phyloP scores from a whole-genome alignment of 495 filamentous ascomycete genomes.

The Aspergillus asperescens region DNA sequence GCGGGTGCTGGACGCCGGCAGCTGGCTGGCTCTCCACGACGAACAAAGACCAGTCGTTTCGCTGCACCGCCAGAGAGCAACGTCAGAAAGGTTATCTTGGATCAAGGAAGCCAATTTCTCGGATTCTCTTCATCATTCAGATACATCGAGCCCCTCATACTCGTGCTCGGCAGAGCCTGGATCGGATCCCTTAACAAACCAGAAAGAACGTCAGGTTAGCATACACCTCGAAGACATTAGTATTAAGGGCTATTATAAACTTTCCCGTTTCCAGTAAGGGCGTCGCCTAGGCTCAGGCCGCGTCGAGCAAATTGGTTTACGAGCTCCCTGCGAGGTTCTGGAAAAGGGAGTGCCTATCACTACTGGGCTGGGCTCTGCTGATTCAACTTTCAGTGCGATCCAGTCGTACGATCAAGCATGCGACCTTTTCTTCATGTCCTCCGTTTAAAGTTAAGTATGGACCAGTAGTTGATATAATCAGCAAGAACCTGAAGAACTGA shows the following conservation, averaged over 20 bases:
- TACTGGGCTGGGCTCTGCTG: neutral
- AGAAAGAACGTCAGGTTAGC: no score
- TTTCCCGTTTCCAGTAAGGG: conserved; percentile 26
- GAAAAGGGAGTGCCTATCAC: conserved; percentile 10
- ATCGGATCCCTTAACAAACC: neutral
- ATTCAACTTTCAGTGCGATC: conserved; percentile 1
- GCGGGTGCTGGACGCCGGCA: conserved; percentile 20
- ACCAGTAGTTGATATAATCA: conserved; percentile 1
- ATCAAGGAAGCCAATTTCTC: neutral
- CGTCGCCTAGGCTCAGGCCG: conserved; percentile 19
- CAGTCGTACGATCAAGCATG: conserved; percentile 3
- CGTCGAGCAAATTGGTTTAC: conserved; percentile 11
- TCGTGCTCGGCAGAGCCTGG: neutral
- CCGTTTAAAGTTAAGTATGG: neutral
- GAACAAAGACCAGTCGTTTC: conserved; percentile 19
- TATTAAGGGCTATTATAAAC: conserved; percentile 11
- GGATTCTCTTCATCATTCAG: neutral
- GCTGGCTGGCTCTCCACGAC: conserved; percentile 5
- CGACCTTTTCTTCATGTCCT: neutral
- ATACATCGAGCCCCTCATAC: neutral
- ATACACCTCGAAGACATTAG: no score
- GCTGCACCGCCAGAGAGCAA: conserved; percentile 9
- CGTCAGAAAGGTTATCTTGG: conserved; percentile 13
- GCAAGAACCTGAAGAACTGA: neutral
- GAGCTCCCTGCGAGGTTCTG: conserved; percentile 18